Conservation (phyloP, 169 alveolate genomes). For the Plasmodium sp. region DNA sequence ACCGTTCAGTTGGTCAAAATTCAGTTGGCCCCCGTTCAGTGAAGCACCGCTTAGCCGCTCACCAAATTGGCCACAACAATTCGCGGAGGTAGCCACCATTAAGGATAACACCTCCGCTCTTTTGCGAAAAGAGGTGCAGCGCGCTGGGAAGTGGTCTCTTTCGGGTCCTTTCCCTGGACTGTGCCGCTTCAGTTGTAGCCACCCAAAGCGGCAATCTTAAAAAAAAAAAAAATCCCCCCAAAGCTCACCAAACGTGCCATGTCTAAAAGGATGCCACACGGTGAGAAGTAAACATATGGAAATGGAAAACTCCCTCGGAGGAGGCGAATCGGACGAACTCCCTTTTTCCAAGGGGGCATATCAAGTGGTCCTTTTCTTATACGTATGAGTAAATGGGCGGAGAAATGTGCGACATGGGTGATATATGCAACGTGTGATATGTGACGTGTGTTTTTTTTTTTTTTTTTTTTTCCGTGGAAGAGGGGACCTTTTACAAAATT, state of each 20-base stretch:
- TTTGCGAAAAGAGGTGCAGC: background rate
- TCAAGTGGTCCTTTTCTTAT: background rate
- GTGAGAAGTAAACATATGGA: background rate
- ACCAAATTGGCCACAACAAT: background rate
- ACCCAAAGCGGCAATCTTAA: background rate
- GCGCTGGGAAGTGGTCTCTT: background rate
- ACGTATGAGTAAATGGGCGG: background rate
- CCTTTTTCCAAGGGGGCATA: background rate
- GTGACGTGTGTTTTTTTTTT: background rate
- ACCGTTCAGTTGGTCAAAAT: background rate
- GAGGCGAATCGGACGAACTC: background rate
- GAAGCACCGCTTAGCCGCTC: background rate
- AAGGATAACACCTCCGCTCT: background rate
- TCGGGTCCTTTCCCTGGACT: background rate
- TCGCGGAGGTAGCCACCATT: background rate
- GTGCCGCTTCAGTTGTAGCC: background rate
- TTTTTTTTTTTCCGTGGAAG: background rate
- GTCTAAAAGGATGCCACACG: background rate
- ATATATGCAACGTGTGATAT: background rate
- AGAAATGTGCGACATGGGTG: background rate
- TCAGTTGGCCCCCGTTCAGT: background rate
- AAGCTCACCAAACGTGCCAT: background rate
- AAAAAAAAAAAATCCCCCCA: background rate
- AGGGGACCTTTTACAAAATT: background rate
- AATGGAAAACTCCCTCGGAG: background rate